phyloP scores from a whole-genome alignment of 306 rosid genomes.

The Abrus precatorius region DNA sequence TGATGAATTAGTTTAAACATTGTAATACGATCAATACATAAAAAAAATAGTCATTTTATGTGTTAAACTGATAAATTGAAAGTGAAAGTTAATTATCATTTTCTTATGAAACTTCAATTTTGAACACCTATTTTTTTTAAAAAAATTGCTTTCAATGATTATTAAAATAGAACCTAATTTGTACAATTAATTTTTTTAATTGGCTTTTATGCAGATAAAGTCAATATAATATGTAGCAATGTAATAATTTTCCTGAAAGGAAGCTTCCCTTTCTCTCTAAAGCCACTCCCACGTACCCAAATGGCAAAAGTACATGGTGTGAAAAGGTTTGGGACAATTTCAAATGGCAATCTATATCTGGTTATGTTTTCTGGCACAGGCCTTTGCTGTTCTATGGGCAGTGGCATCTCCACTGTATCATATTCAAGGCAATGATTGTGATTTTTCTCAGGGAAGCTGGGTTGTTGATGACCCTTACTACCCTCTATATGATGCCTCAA shows the following conservation, averaged over 20 bases:
- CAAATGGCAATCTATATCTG: slow-evolving; percentile 51
- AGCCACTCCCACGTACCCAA: slow-evolving; percentile 36
- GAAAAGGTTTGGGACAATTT: slow-evolving; percentile 18
- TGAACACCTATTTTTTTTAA: too few species aligned
- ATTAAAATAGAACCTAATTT: too few species aligned
- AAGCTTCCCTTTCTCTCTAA: background rate
- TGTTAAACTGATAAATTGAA: too few species aligned
- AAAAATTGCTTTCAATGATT: too few species aligned
- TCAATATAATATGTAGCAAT: too few species aligned
- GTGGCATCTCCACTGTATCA: slow-evolving; percentile 11
- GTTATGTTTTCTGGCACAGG: slow-evolving; percentile 36
- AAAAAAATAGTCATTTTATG: too few species aligned
- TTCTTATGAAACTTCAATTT: too few species aligned
- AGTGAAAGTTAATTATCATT: too few species aligned
- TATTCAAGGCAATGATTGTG: slow-evolving; percentile 47
- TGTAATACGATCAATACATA: too few species aligned
- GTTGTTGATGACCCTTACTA: slow-evolving; percentile 46
- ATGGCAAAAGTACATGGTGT: slow-evolving; percentile 34
- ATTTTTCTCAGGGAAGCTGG: slow-evolving; percentile 65
- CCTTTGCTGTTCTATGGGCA: slow-evolving; percentile 22
- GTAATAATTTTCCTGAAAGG: background rate
- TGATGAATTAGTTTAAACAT: too few species aligned
- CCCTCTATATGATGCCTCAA: slow-evolving; percentile 64
- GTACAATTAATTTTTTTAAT: too few species aligned
- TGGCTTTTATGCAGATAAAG: too few species aligned